These are phyloP conservation scores for Seiridium cupressi DNA, from an alignment of 2,329 filamentous ascomycete species.

Conservation along the genomic window DNA sequence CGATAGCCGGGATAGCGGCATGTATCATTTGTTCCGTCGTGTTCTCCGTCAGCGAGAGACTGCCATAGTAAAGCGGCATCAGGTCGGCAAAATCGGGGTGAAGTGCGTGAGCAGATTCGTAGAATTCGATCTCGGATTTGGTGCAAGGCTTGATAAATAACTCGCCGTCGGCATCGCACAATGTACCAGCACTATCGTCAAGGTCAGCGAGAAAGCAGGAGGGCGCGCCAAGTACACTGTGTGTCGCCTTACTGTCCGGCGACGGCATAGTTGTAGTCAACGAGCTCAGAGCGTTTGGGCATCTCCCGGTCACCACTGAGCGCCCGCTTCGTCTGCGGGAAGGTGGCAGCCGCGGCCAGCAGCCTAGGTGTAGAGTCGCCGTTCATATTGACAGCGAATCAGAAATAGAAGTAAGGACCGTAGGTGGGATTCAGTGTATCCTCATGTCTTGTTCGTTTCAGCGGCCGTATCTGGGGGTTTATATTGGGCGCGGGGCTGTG, in stretches of 20 bases:
- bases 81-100: conserved; percentile 75
- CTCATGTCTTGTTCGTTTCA: neutral
- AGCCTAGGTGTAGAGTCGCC: conserved; percentile 3
- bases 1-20: conserved; percentile 44
- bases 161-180: conserved; percentile 78
- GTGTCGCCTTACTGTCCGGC: conserved; percentile 73
- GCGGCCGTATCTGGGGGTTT: too few relatives aligned
- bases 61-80: conserved; percentile 85
- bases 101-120: conserved; percentile 65
- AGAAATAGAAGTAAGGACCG: neutral
- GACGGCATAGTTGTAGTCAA: conserved; percentile 72
- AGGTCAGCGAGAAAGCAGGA: conserved; percentile 14
- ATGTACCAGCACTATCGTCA: conserved; percentile 74
- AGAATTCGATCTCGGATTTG: conserved; percentile 81
- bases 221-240: neutral
- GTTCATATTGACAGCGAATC: conserved; percentile 1
- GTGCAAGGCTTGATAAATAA: conserved; percentile 96
- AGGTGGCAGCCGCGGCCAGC: conserved; percentile 12
- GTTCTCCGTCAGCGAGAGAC: conserved; percentile 64
- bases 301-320: conserved; percentile 33
- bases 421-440: neutral
- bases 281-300: conserved; percentile 59
- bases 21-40: conserved; percentile 45
- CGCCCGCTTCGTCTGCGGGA: conserved; percentile 16
- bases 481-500: neutral